Base-by-base conservation (phyloP, 495 filamentous ascomycete species). In the Tirmania nivea region DNA sequence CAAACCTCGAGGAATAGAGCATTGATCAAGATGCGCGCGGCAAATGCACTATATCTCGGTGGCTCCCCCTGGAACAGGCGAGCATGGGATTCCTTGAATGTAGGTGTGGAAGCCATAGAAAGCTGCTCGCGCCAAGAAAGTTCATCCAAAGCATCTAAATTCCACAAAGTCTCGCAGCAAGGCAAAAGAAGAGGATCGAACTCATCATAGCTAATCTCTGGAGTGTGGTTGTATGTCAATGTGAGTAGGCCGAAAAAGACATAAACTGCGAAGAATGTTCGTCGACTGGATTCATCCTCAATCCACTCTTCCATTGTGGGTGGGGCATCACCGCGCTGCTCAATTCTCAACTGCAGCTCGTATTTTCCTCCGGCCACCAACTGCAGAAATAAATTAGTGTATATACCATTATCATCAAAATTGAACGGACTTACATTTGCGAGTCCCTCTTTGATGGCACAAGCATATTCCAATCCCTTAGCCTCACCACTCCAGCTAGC, bases 401-500 rank as follows among this genome's bases (percentile, higher is more conserved):
- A 4, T 19, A 8, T 14, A 55, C 2, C 50, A 10, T 48, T 16
- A 45, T 34, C 6, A 17, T 9, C 48, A 54, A 52, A 16, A 10
- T 45, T 11, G 37, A 37, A 35, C 21, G 21, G 10, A 60, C 70
- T 67, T 67, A 75, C 75, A 65, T 95, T 95, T 59, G 88, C 86
- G 21, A 97, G 78, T 11, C 96, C 71, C 71, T 86, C 89, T 76
- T 95, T 96, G 68, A 96, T 95, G 1, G 90, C 95, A 65, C 88
- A 94, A 20, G 90, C 88, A 89, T 89, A 97, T 67, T 97, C 90
- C 8, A 97, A 74, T 20, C 92, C 92, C 69, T 96, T 96, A 12
- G 90, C 77, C 65, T 96, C 90, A 57, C 90, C 90, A 65, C 92
- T 96, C 90, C 90, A 97, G 73, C 89, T 95, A 37, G 93, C 90